Conservation (phyloP, 2,329 filamentous ascomycete species). For the Verticillium longisporum region DNA sequence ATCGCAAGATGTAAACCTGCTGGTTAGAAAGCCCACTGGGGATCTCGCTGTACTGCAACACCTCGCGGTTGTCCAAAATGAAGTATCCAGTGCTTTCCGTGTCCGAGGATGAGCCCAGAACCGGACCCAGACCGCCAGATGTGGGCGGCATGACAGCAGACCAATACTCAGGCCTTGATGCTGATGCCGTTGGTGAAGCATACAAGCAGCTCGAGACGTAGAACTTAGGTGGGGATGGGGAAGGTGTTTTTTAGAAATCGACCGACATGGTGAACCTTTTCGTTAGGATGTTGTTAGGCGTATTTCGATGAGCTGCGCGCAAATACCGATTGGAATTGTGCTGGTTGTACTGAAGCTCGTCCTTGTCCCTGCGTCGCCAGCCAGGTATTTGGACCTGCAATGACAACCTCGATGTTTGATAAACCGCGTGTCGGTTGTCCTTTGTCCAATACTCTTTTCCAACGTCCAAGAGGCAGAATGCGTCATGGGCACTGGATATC, state of each 20-base stretch:
- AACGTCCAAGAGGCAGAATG: background rate
- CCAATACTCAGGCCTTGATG: background rate
- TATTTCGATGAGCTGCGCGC: background rate
- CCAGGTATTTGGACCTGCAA: too few relatives aligned
- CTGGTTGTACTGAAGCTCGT: background rate
- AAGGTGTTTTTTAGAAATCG: background rate
- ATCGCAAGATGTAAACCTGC: conserved; percentile 9
- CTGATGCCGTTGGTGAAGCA: background rate
- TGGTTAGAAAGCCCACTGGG: background rate
- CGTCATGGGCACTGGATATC: background rate
- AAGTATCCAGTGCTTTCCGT: background rate
- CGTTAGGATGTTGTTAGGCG: background rate
- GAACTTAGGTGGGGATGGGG: background rate
- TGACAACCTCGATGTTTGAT: background rate
- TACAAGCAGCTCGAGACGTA: background rate
- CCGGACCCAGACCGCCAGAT: background rate
- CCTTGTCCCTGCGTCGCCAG: background rate
- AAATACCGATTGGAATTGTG: too few relatives aligned
- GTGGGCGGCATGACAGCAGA: background rate
- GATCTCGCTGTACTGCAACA: background rate
- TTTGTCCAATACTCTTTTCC: background rate
- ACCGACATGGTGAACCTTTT: background rate
- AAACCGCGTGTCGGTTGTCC: background rate
- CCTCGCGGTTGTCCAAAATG: background rate
- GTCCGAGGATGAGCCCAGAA: background rate